Evolutionary conservation across 2,329 filamentous ascomycete species (phyloP), one percentile per base, ranked within the genome.

Genomic region (Pleomassaria siparia): DNA sequence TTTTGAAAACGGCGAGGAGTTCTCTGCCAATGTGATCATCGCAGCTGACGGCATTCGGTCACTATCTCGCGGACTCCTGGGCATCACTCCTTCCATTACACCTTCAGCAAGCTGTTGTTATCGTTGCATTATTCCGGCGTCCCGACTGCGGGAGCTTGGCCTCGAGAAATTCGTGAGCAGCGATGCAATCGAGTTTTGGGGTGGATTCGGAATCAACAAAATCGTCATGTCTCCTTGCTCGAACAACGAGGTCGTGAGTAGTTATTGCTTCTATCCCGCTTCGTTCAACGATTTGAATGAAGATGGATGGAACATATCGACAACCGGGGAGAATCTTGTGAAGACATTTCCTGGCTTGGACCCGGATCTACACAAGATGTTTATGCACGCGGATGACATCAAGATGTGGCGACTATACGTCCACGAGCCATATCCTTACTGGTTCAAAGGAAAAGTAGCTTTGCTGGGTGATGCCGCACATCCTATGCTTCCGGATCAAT

Each of bases 401-500:
- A 71, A 68, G 1, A 57, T 78, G 0, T 79, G 75, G 74, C 74
- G 76, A 48, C 57, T 77, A 1, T 70, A 73, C 22, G 75, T 78
- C 49, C 51, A 73, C 21, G 74, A 76, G 40, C 70, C 73, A 0
- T 44, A 77, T n/a, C 46, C 54, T 2, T 69, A 54, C 1, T 81
- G 78, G 78, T 63, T 68, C 12, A 62, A 67, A 2, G 69, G 76
- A 12, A 69, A 78, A 0, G 72, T 80, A 2, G 70, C 83, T 4
- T 63, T 84, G 2, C 66, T 82, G 5, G 81, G 81, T 8, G 81
- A 84, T 60, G 80, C 80, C 3, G 80, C 79, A 1, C 80, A 83
- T 62, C 79, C 80, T 0, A 71, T 83, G 49, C 74, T 78, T 1
- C 74, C 80, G 1, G 76, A 74, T 8, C 75, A 76, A 1, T 79